Evolutionary conservation across 192 early-diverging fungal genomes (phyloP), one percentile per base, ranked within the genome.

Genomic region (Haplosporangium gracile): DNA sequence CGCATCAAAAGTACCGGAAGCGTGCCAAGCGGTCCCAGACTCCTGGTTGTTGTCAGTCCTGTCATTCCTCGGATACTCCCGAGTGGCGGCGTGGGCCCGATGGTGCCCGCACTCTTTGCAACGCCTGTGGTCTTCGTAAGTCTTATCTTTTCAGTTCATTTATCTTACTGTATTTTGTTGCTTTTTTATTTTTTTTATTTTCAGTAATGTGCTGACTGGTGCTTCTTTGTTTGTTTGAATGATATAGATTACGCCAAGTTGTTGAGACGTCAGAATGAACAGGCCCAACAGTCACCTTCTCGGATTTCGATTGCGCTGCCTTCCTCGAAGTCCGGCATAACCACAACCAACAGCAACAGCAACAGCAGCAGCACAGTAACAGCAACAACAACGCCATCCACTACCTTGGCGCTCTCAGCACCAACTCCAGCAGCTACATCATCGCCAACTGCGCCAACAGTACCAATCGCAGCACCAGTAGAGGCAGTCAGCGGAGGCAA

Each of bases 11-110:
- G 78, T 85, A 85, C 26, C 74, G 78, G 1, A 85, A 85, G 45
- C 74, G 83, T 8, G 83, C 83, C 70, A 92, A 92, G 78, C 88
- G 92, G 32, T 88, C 94, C 4, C 91, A 94, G 8, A 91, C 92
- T 53, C 93, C 94, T 63, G 93, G 93, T 42, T 85, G 93, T 20
- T 95, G 95, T 76, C 92, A 93, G 39, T 94, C 93, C 15, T 99
- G 98, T 79, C 92, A 95, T 74, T 95, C 94, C 69, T 95, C 94
- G 5, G 96, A 96, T 82, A 98, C 97, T 0, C 97, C 97, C 42
- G 97, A 98, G 86, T 99, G 98, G 98, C 91, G 98, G 42, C 94
- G 98, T 22, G 97, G 98, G 13, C 97, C 97, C 26, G 94, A 95
- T 60, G 97, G 97, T 26, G 94, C 96, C 9, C 90, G 98, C 38